Percentiles rank a stretch among this genome's conserved stretches.
These are phyloP conservation scores for Tetrahymena malaccensis DNA, from an alignment of 73 alveolate genomes.

Conservation along the genomic window DNA sequence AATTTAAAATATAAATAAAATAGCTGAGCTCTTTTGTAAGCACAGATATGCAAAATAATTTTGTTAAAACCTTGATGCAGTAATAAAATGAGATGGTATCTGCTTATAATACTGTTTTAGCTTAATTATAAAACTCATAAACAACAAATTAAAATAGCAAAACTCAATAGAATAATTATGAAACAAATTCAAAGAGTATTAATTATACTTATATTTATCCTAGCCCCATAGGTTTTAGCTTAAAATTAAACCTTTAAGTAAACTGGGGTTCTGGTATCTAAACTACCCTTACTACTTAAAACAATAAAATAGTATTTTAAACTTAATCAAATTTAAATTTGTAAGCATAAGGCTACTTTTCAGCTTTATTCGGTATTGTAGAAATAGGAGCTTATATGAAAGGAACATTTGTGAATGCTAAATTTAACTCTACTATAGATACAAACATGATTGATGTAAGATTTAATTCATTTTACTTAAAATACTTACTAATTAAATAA, in stretches of 20 bases:
- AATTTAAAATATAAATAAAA: not conserved
- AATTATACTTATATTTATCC: not conserved
- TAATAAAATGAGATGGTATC: not conserved
- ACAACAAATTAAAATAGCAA: not conserved
- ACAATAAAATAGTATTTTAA: not conserved
- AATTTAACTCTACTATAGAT: not conserved
- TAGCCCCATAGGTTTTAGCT: not conserved
- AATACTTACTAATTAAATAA: not conserved
- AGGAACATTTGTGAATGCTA: not conserved
- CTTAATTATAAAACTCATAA: not conserved
- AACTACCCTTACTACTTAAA: not conserved
- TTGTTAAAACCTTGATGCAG: not conserved
- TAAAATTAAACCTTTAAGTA: not conserved
- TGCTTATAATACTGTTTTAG: not conserved
- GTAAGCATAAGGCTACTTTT: not conserved
- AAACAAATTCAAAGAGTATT: not conserved
- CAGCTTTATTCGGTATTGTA: not conserved
- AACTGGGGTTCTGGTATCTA: not conserved
- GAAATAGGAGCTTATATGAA: not conserved
- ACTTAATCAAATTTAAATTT: not conserved
- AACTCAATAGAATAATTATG: not conserved
- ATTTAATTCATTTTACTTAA: not conserved
- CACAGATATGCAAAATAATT: not conserved
- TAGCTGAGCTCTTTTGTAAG: not conserved
- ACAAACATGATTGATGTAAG: not conserved